A percentile compares a stretch with the other conserved stretches of the same genome.
Evolutionary conservation across 495 filamentous ascomycete species (phyloP).

Genomic region (Annulohypoxylon bovei): DNA sequence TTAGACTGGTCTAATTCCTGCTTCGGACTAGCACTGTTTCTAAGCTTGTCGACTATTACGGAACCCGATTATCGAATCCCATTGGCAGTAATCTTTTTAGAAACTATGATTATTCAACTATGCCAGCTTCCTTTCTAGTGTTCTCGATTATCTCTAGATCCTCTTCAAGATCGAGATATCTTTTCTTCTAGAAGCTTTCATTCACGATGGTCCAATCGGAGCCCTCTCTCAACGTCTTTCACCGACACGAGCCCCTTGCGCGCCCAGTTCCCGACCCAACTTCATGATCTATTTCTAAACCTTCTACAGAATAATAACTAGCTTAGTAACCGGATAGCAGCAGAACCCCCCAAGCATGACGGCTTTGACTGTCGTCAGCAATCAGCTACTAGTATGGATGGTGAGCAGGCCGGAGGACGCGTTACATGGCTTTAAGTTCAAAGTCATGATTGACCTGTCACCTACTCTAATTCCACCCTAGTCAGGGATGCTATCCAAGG

Average conservation of each 20-base stretch:
- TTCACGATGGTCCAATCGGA: slow-evolving; percentile 13
- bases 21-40: slow-evolving; percentile 11
- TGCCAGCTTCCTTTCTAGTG: slow-evolving; percentile 27
- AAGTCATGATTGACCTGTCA: slow-evolving; percentile 12
- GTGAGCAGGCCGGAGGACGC: slow-evolving; percentile 16
- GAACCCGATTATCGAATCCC: neutral
- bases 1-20: neutral
- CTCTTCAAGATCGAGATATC: neutral
- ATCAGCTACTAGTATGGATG: slow-evolving; percentile 24
- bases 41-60: slow-evolving; percentile 17
- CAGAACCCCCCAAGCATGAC: slow-evolving; percentile 13
- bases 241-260: neutral
- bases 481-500: neutral
- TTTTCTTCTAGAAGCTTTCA: slow-evolving; percentile 3
- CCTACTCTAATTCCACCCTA: slow-evolving; percentile 21
- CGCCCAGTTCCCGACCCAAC: neutral
- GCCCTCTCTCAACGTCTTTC: neutral
- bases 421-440: slow-evolving; percentile 15
- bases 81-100: slow-evolving; percentile 17
- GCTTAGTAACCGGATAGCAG: slow-evolving; percentile 9
- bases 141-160: neutral
- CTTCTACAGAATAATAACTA: slow-evolving; percentile 1
- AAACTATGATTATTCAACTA: slow-evolving; percentile 20
- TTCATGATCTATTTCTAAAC: slow-evolving; percentile 31
- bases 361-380: slow-evolving; percentile 37